A percentile compares a stretch with the other conserved stretches of the same genome.
These are phyloP conservation scores for Geosmithia flava DNA, from an alignment of 2,329 filamentous ascomycete genomes.

Conservation along the genomic window DNA sequence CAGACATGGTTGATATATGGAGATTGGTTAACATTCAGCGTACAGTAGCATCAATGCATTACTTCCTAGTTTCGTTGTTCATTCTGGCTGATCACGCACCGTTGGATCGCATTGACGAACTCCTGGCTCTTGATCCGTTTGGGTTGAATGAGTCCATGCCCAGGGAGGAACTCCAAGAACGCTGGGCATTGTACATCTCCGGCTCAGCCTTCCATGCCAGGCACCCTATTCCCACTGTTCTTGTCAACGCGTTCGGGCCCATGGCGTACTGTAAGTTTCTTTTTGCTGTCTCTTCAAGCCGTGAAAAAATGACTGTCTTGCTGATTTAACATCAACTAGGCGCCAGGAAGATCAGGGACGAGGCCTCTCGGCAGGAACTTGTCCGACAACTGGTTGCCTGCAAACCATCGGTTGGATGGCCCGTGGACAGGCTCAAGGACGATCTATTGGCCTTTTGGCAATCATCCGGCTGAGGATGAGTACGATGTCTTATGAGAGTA, in stretches of 20 bases:
- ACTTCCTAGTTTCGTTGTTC: conserved; percentile 22
- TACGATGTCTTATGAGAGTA: not conserved
- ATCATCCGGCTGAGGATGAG: not conserved
- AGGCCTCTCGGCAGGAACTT: conserved; percentile 12
- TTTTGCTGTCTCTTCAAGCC: not conserved
- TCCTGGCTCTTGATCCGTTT: conserved; percentile 1
- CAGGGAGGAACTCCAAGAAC: conserved; percentile 15
- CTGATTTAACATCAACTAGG: conserved; percentile 12
- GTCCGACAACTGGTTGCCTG: conserved; percentile 18
- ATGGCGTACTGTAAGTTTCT: conserved; percentile 28
- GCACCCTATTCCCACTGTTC: conserved; percentile 18
- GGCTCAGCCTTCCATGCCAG: conserved; percentile 31
- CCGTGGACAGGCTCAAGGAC: conserved; percentile 19
- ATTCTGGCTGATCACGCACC: conserved; percentile 14
- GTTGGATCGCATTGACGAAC: conserved; percentile 1
- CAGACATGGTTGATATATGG: accelerated
- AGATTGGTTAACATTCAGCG: not conserved
- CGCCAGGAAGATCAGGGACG: not conserved
- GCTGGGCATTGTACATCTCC: conserved; percentile 23
- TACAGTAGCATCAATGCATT: conserved; percentile 28
- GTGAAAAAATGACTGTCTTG: conserved; percentile 13
- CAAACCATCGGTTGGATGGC: conserved; percentile 23
- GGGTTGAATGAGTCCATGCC: not conserved
- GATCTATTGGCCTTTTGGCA: conserved; percentile 15
- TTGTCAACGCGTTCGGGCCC: conserved; percentile 35